Conservation (phyloP, 148 eudicot genomes). For the Vaccinium vitisidaea region DNA sequence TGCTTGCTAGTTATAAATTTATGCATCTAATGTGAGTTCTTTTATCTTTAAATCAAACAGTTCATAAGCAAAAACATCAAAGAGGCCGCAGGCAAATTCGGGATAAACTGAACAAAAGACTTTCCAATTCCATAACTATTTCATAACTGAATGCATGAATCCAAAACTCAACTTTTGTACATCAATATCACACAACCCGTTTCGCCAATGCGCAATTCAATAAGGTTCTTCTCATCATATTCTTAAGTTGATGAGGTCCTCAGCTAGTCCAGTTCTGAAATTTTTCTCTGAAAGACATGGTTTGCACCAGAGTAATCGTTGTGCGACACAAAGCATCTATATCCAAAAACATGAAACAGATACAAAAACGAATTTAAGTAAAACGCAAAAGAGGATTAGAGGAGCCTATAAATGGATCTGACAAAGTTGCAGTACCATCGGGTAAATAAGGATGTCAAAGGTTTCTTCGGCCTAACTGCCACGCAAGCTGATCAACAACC, state of each 20-base stretch:
- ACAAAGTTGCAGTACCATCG: not conserved
- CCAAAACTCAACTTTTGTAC: not conserved
- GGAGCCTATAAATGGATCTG: not conserved
- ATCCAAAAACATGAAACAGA: not conserved
- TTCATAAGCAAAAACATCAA: not conserved
- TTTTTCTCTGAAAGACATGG: not conserved
- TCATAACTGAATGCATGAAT: not conserved
- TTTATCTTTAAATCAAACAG: no score
- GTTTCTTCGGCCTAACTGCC: conserved; percentile 51
- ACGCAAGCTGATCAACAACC: conserved; percentile 64
- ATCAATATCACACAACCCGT: not conserved
- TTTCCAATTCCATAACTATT: not conserved
- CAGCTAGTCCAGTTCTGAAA: not conserved
- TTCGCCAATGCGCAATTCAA: not conserved
- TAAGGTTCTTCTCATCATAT: not conserved
- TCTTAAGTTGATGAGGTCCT: not conserved
- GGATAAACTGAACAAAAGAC: not conserved
- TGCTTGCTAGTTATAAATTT: no score
- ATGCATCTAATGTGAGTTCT: no score
- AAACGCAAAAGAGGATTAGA: no score
- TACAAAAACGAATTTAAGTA: not conserved
- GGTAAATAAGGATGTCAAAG: conserved; percentile 31
- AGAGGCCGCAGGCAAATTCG: not conserved
- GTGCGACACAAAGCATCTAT: not conserved
- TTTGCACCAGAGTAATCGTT: not conserved